Evolutionary conservation across 176 grass and related monocot genomes (phyloP).

Genomic region (Rhynchospora breviuscula): DNA sequence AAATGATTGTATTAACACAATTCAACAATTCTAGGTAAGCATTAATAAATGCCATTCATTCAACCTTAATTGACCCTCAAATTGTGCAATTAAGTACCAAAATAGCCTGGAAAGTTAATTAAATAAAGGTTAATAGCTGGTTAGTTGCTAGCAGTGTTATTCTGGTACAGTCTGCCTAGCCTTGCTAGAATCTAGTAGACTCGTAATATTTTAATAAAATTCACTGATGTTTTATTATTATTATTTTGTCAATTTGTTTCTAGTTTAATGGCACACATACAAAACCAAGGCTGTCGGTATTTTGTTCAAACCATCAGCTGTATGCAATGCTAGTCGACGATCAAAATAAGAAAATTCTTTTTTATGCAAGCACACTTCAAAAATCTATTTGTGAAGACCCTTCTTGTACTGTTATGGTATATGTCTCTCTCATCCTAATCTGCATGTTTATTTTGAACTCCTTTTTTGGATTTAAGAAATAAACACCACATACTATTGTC

Average conservation of each 20-base stretch:
- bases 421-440: not conserved
- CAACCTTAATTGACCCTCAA: not conserved
- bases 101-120: not conserved
- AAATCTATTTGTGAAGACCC: slow-evolving; percentile 53
- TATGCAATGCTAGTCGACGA: slow-evolving; percentile 89
- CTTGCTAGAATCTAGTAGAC: not conserved
- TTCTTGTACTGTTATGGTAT: slow-evolving; percentile 42
- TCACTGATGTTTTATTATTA: not conserved
- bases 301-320: slow-evolving; percentile 80
- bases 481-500: not conserved
- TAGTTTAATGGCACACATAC: slow-evolving; percentile 74
- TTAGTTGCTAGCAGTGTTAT: not conserved
- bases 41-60: not conserved
- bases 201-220: not conserved
- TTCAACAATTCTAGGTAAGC: not conserved
- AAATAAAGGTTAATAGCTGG: not conserved
- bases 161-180: not conserved
- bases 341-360: slow-evolving; percentile 72
- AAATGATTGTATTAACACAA: not conserved
- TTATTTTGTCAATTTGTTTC: slow-evolving; percentile 11
- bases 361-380: slow-evolving; percentile 81
- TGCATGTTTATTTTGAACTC: not conserved
- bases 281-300: slow-evolving; percentile 80
- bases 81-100: not conserved
- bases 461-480: not conserved